phyloP scores from a whole-genome alignment of 768 basidiomycete species.

The Cyathus striatus region DNA sequence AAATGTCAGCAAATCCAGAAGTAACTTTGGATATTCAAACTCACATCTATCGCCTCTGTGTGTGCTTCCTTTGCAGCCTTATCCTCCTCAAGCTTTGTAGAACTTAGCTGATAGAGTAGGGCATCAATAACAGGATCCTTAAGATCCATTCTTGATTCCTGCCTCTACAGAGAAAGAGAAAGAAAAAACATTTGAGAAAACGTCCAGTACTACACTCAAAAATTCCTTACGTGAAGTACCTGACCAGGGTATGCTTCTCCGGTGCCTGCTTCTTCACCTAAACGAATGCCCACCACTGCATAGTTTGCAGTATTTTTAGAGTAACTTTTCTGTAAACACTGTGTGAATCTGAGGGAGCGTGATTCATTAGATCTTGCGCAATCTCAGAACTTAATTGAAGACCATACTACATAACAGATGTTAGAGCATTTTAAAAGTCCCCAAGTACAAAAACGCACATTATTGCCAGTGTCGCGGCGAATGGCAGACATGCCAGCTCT shows the following conservation, averaged over 20 bases:
- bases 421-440: background rate
- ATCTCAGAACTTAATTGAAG: background rate
- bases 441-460: background rate
- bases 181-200: background rate
- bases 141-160: background rate
- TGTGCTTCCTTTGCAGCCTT: background rate
- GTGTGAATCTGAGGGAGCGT: background rate
- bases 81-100: background rate
- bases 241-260: background rate
- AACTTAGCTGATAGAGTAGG: background rate
- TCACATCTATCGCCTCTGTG: background rate
- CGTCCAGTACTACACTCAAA: background rate
- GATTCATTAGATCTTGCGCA: background rate
- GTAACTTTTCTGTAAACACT: background rate
- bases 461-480: background rate
- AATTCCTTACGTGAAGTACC: background rate
- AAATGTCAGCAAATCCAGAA: background rate
- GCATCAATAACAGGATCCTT: background rate
- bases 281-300: background rate
- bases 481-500: background rate
- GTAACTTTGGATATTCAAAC: background rate
- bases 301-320: background rate
- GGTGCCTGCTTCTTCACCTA: background rate
- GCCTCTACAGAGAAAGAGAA: too few relatives aligned
- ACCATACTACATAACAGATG: background rate